Evolutionary conservation across 345 rosid species (phyloP).

Genomic region (Salix koriyanagi): DNA sequence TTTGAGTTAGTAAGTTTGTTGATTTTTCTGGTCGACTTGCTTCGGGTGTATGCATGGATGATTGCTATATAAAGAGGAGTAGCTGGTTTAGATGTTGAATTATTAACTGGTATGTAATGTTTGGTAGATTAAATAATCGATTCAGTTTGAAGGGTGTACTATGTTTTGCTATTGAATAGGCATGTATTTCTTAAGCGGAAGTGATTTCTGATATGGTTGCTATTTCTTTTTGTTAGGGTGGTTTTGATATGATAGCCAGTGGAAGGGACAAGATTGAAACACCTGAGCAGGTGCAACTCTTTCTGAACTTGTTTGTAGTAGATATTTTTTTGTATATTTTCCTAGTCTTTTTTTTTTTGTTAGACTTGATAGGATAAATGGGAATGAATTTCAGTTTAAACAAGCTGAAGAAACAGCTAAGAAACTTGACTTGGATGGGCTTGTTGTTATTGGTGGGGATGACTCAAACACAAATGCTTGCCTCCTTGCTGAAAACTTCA

Average conservation of each 20-base stretch:
- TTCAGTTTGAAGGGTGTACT: neutral
- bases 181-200: neutral
- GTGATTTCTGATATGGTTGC: neutral
- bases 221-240: slow-evolving; percentile 53
- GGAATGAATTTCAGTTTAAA: slow-evolving; percentile 59
- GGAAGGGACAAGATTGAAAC: slow-evolving; percentile 99
- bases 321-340: neutral
- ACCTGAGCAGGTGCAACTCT: slow-evolving; percentile 73
- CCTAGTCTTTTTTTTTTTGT: neutral
- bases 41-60: neutral
- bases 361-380: slow-evolving; percentile 5
- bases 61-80: neutral
- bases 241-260: slow-evolving; percentile 99
- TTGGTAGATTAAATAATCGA: neutral
- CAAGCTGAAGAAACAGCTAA: slow-evolving; percentile 93
- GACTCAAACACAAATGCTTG: slow-evolving; percentile 98
- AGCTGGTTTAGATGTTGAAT: neutral
- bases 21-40: neutral
- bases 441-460: slow-evolving; percentile 94
- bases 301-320: neutral
- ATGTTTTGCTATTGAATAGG: neutral
- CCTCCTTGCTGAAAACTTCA: slow-evolving; percentile 92
- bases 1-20: neutral
- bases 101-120: neutral
- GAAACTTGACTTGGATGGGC: slow-evolving; percentile 92